Conservation (phyloP, 1,284 basidiomycete genomes). For the Leccinum griseonigrum region DNA sequence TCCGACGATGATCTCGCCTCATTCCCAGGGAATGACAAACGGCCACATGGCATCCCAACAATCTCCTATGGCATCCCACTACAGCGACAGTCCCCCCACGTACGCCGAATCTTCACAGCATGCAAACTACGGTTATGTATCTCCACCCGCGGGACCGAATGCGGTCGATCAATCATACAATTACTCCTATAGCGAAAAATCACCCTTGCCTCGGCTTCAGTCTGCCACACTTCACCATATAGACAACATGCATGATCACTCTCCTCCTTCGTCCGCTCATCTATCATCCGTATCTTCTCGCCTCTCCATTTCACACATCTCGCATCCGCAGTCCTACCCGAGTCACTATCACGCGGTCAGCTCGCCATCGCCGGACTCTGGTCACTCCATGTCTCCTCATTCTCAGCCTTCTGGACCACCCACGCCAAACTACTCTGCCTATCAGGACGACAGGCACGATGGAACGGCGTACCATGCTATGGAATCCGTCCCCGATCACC, state of each 20-base stretch:
- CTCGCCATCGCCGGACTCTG: constrained; percentile 34
- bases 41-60: constrained; percentile 28
- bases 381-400: constrained; percentile 49
- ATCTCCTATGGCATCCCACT: constrained; percentile 33
- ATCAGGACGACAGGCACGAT: constrained; percentile 42
- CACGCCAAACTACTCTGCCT: constrained; percentile 47
- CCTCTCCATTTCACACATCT: constrained; percentile 38
- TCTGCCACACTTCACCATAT: constrained; percentile 23
- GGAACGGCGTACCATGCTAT: constrained; percentile 30
- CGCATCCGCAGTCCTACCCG: constrained; percentile 35
- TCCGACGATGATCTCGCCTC: constrained; percentile 30
- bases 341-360: constrained; percentile 37
- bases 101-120: constrained; percentile 50
- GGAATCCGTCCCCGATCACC: constrained; percentile 29
- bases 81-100: constrained; percentile 30
- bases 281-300: constrained; percentile 34
- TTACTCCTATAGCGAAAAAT: constrained; percentile 33
- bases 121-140: constrained; percentile 41
- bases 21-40: constrained; percentile 30
- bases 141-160: constrained; percentile 23
- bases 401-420: constrained; percentile 44
- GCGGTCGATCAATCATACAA: constrained; percentile 29
- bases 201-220: constrained; percentile 30
- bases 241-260: constrained; percentile 32
- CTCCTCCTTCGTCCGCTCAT: constrained; percentile 30